Conservation (phyloP, 2,329 filamentous ascomycete genomes). For the Trichophyton schoenleinii region DNA sequence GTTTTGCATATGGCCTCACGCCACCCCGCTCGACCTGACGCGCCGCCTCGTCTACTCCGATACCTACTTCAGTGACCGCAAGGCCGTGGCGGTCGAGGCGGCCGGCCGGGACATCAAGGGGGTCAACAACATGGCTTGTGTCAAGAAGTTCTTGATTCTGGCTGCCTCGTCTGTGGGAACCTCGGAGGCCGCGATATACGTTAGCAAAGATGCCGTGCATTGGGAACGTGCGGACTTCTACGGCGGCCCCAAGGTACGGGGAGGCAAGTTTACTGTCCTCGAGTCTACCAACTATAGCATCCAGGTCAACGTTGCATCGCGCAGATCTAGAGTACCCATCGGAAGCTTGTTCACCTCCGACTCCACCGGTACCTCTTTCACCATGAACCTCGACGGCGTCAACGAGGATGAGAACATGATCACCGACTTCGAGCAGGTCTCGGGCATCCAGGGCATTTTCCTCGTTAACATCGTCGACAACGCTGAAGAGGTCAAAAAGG, state of each 20-base stretch:
- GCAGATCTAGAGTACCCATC: conserved; percentile 48
- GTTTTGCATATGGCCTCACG: conserved; percentile 52
- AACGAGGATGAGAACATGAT: conserved; percentile 65
- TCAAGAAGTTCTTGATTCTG: conserved; percentile 77
- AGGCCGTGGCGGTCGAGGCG: conserved; percentile 58
- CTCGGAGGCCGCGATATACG: conserved; percentile 81
- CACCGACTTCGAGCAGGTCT: conserved; percentile 92
- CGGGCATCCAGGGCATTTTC: conserved; percentile 82
- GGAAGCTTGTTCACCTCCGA: conserved; percentile 91
- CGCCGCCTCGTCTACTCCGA: conserved; percentile 67
- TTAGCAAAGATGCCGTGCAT: conserved; percentile 66
- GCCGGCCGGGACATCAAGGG: conserved; percentile 62
- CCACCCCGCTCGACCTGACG: conserved; percentile 43
- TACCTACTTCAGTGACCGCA: conserved; percentile 56
- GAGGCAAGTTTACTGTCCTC: conserved; percentile 78
- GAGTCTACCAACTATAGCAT: conserved; percentile 98
- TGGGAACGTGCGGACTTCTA: conserved; percentile 93
- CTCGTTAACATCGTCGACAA: conserved; percentile 84
- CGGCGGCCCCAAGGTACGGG: conserved; percentile 68
- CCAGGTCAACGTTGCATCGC: conserved; percentile 65
- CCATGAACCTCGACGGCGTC: conserved; percentile 78
- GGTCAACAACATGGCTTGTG: conserved; percentile 65
- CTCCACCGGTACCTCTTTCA: conserved; percentile 94
- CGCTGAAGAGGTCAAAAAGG: conserved; percentile 55
- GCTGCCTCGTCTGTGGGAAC: conserved; percentile 69